Percentiles rank a stretch among this genome's conserved stretches.
Evolutionary conservation across 495 filamentous ascomycete genomes (phyloP).

Genomic region (Tirmania nivea): DNA sequence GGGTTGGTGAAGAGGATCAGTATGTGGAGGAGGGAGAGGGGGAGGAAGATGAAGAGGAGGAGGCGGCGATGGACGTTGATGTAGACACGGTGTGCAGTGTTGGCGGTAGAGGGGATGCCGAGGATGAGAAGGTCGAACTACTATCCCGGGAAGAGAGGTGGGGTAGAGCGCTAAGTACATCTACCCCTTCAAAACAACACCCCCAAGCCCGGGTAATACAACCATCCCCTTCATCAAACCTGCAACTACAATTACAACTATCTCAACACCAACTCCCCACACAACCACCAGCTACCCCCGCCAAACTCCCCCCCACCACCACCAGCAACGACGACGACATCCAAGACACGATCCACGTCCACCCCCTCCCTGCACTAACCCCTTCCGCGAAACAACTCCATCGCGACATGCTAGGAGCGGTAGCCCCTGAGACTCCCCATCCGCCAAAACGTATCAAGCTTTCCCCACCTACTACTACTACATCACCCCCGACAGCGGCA

Average conservation of each 20-base stretch:
- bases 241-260: neutral
- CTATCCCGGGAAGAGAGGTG: neutral
- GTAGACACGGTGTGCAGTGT: neutral
- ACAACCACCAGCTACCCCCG: neutral
- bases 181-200: neutral
- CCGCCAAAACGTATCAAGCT: neutral
- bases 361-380: neutral
- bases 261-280: neutral
- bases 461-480: neutral
- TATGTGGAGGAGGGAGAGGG: neutral
- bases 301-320: neutral
- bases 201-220: neutral
- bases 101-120: neutral
- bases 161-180: neutral
- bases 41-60: neutral
- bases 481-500: neutral
- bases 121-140: neutral
- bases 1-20: slow-evolving; percentile 8
- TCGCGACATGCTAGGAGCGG: neutral
- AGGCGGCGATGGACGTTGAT: neutral
- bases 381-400: neutral
- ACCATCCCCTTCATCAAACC: neutral
- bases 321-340: neutral
- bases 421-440: neutral
- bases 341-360: neutral